Evolutionary conservation across 306 rosid genomes (phyloP).

Genomic region (Quercus suber): DNA sequence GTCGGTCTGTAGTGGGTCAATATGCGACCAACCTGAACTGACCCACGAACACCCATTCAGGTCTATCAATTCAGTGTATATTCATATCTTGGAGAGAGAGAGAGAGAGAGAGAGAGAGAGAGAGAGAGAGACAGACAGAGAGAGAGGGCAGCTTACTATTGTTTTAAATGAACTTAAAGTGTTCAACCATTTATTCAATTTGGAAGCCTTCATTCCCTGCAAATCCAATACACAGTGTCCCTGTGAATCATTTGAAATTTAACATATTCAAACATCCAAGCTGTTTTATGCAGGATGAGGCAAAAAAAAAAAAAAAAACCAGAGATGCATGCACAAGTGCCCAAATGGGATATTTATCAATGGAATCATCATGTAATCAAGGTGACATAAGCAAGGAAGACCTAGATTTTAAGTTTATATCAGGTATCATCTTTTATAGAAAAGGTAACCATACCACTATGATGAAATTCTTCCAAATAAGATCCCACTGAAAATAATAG

Average conservation of each 20-base stretch:
- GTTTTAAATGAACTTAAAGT: background rate
- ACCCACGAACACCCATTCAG: background rate
- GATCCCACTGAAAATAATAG: conserved; percentile 76
- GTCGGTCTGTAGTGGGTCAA: no score
- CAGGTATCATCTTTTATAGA: background rate
- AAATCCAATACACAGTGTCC: background rate
- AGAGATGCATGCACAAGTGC: background rate
- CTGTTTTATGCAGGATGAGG: background rate
- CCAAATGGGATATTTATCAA: background rate
- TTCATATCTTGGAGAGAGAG: background rate
- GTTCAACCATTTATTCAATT: background rate
- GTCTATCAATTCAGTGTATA: background rate
- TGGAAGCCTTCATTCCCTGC: background rate
- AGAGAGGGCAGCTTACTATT: background rate
- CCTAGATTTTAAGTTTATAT: background rate
- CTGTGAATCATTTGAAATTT: background rate
- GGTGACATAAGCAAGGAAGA: background rate
- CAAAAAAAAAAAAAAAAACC: background rate
- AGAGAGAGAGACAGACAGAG: no score
- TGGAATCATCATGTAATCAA: background rate
- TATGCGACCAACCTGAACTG: no score
- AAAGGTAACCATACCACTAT: conserved; percentile 25
- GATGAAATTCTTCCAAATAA: conserved; percentile 59
- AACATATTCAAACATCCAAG: background rate
- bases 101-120: background rate